phyloP scores from a whole-genome alignment of 179 eudicot species.

The Kewa caespitosa region DNA sequence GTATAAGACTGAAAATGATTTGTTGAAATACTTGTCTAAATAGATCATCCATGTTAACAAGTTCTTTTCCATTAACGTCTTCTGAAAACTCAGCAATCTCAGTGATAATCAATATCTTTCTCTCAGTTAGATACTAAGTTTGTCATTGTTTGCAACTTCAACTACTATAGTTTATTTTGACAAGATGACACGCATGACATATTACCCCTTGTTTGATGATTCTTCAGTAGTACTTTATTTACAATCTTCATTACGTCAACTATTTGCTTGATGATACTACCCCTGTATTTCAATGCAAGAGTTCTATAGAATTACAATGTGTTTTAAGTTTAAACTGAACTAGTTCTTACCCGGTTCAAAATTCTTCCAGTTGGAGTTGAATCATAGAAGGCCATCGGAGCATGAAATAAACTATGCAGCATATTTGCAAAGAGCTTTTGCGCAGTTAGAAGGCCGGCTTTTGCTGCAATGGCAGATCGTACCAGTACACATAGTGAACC shows the following conservation, averaged over 20 bases:
- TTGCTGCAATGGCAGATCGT: constrained; percentile 66
- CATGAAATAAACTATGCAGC: constrained; percentile 65
- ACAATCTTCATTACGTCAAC: too few relatives aligned
- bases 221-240: too few relatives aligned
- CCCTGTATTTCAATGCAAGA: neutral
- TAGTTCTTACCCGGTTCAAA: constrained; percentile 67
- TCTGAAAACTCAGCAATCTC: too few relatives aligned
- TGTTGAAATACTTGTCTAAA: neutral
- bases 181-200: too few relatives aligned
- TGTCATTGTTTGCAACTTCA: too few relatives aligned
- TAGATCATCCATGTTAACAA: neutral
- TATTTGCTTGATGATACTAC: too few relatives aligned
- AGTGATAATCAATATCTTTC: too few relatives aligned
- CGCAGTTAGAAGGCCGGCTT: constrained; percentile 61
- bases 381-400: constrained; percentile 97
- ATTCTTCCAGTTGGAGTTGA: constrained; percentile 96
- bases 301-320: neutral
- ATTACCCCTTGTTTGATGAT: too few relatives aligned
- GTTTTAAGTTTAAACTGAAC: too few relatives aligned
- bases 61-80: neutral
- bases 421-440: constrained; percentile 77
- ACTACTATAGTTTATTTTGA: too few relatives aligned
- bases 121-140: neutral
- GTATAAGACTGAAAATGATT: too few relatives aligned
- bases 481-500: constrained; percentile 69